Evolutionary conservation across 345 rosid species (phyloP).

Genomic region (Gossypium bickii): DNA sequence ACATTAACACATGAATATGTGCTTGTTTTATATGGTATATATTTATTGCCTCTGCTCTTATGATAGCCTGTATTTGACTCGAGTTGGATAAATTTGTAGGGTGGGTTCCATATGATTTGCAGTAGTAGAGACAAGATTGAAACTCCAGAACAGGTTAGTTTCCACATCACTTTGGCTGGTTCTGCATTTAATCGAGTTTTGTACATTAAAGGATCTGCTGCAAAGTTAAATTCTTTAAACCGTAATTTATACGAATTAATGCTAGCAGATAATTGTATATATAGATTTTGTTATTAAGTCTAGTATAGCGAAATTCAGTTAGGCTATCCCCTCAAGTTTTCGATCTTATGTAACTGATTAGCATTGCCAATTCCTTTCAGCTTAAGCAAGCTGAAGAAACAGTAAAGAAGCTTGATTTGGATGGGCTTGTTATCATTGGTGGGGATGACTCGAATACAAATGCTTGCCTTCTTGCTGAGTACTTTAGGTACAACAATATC

Average conservation of each 20-base stretch:
- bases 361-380: slow-evolving; percentile 37
- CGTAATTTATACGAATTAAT: background rate
- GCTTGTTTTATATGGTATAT: background rate
- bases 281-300: background rate
- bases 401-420: slow-evolving; percentile 77
- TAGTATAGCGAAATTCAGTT: background rate
- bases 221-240: background rate
- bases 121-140: slow-evolving; percentile 99
- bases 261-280: background rate
- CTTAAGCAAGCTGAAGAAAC: slow-evolving; percentile 98
- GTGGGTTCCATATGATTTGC: slow-evolving; percentile 98
- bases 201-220: background rate
- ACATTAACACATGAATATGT: background rate
- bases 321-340: background rate
- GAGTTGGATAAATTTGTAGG: slow-evolving; percentile 35
- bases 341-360: background rate
- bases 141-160: slow-evolving; percentile 88
- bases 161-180: background rate
- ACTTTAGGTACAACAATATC: slow-evolving; percentile 52
- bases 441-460: slow-evolving; percentile 99
- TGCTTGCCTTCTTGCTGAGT: slow-evolving; percentile 94
- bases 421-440: slow-evolving; percentile 90
- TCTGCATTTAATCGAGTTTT: background rate
- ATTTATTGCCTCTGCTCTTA: background rate
- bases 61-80: background rate